Evolutionary conservation across 2,329 filamentous ascomycete species (phyloP).

Genomic region (Fusarium armeniacum): DNA sequence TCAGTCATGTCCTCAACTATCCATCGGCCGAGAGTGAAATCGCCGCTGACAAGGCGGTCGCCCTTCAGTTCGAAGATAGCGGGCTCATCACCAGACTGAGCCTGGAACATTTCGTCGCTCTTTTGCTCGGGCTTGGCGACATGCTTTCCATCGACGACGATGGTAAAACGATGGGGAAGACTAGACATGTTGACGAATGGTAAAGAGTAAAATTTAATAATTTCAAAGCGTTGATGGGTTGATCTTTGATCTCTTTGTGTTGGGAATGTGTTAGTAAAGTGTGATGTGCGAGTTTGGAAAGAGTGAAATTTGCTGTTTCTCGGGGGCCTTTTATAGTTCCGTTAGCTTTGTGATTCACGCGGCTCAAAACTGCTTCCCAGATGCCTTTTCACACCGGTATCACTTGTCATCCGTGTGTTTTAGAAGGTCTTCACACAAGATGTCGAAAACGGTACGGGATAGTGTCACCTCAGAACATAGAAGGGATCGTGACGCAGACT

Average conservation of each 20-base stretch:
- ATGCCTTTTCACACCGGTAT: no score
- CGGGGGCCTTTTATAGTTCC: not conserved
- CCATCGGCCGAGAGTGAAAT: constrained; percentile 24
- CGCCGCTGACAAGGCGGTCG: not conserved
- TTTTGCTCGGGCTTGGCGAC: not conserved
- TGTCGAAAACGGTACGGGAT: not conserved
- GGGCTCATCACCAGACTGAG: not conserved
- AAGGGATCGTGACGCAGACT: constrained; percentile 4
- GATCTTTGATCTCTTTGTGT: not conserved
- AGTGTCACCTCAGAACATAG: not conserved
- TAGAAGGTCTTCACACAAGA: not conserved
- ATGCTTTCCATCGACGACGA: constrained; percentile 24
- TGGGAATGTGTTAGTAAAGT: not conserved
- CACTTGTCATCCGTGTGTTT: not conserved
- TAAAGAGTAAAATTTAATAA: not conserved
- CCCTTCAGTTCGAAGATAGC: constrained; percentile 25
- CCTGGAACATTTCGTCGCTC: constrained; percentile 10
- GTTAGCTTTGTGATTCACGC: not conserved
- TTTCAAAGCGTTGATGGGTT: not conserved
- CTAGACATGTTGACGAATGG: constrained; percentile 1
- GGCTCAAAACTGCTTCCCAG: not conserved
- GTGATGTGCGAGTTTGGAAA: not conserved
- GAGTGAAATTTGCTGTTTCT: not conserved
- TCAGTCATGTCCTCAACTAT: constrained; percentile 9
- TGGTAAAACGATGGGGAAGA: constrained; percentile 13